Percentiles rank a stretch among this genome's conserved stretches.
phyloP scores from a whole-genome alignment of 163 green algal species.

The Volvox carteri region DNA sequence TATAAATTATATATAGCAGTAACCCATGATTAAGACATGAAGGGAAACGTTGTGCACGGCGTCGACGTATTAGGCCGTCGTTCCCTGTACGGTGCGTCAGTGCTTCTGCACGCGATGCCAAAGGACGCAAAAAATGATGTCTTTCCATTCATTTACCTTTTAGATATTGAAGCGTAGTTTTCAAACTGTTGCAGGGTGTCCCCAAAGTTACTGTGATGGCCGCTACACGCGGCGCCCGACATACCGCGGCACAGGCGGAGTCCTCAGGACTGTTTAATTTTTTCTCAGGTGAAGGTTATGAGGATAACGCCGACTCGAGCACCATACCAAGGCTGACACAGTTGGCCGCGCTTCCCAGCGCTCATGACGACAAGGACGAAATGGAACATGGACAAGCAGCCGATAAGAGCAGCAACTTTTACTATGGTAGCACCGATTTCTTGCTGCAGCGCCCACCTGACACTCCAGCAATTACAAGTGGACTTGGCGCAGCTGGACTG shows the following conservation, averaged over 20 bases:
- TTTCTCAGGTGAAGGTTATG: background rate
- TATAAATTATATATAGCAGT: too few relatives aligned
- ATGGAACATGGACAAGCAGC: background rate
- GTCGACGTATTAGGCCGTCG: too few relatives aligned
- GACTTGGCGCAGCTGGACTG: background rate
- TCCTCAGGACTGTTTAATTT: background rate
- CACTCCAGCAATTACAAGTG: conserved; percentile 5
- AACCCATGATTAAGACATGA: too few relatives aligned
- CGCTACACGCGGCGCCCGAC: background rate
- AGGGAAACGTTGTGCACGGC: too few relatives aligned
- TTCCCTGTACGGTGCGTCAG: background rate
- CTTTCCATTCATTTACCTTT: too few relatives aligned
- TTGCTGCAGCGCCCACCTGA: background rate
- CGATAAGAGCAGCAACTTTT: background rate
- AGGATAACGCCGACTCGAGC: background rate
- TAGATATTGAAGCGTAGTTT: too few relatives aligned
- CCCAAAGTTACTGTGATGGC: background rate
- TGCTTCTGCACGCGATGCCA: background rate
- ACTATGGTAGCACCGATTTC: background rate
- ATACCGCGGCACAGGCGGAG: background rate
- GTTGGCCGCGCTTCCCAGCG: background rate
- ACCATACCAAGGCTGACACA: background rate
- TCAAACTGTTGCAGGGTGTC: too few relatives aligned
- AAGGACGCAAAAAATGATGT: too few relatives aligned
- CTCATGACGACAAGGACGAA: background rate